phyloP scores from a whole-genome alignment of 2,329 filamentous ascomycete species.

The Dactylonectria estremocensis region DNA sequence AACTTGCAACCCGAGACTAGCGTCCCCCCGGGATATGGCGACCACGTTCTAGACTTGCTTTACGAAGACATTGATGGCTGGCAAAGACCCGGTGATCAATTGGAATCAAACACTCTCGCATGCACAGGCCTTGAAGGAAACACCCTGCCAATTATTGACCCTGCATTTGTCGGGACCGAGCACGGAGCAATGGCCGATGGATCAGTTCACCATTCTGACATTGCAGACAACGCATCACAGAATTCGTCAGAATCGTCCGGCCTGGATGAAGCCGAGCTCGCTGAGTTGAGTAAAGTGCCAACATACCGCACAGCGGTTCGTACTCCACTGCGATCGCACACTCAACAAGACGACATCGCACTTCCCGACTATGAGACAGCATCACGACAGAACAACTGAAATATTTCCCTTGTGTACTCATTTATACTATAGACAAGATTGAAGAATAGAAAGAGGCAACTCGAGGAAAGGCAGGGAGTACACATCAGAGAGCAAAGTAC shows the following conservation, averaged over 20 bases:
- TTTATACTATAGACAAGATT: too few relatives aligned
- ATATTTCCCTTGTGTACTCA: too few relatives aligned
- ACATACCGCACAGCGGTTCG: slow-evolving; percentile 83
- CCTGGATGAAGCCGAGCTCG: slow-evolving; percentile 71
- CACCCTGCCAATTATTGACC: slow-evolving; percentile 62
- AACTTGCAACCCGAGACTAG: slow-evolving; percentile 70
- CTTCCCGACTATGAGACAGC: slow-evolving; percentile 78
- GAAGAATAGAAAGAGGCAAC: too few relatives aligned
- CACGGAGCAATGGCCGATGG: not conserved
- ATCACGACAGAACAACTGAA: not conserved
- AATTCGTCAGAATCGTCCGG: slow-evolving; percentile 67
- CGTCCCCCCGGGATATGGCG: slow-evolving; percentile 90
- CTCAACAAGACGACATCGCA: slow-evolving; percentile 61
- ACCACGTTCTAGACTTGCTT: slow-evolving; percentile 90
- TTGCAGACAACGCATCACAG: slow-evolving; percentile 57
- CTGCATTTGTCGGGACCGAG: slow-evolving; percentile 56
- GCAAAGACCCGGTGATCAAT: slow-evolving; percentile 77
- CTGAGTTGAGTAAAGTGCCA: slow-evolving; percentile 79
- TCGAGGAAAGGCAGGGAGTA: too few relatives aligned
- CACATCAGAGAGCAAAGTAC: too few relatives aligned
- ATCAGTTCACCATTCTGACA: not conserved
- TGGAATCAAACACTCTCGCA: slow-evolving; percentile 82
- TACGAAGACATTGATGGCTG: slow-evolving; percentile 90
- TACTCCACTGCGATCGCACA: slow-evolving; percentile 69
- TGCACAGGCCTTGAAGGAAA: slow-evolving; percentile 63